Evolutionary conservation across 2,329 filamentous ascomycete genomes (phyloP).

Genomic region (Xylariaceae sp.): DNA sequence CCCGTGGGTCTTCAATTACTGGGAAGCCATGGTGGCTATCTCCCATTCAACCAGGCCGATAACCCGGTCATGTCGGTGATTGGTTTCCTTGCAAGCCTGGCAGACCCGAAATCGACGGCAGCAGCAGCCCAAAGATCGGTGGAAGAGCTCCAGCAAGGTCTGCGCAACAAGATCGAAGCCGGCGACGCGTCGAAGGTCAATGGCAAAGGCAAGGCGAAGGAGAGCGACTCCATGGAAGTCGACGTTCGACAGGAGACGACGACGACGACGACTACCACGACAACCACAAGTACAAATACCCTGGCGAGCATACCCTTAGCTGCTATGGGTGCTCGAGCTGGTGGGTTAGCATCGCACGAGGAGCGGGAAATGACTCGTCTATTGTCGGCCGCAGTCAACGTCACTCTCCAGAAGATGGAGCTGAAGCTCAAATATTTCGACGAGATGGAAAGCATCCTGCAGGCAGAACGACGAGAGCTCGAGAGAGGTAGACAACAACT

Average conservation of each 20-base stretch:
- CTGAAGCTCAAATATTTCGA: slow-evolving; percentile 93
- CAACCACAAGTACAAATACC: slow-evolving; percentile 38
- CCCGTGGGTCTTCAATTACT: slow-evolving; percentile 57
- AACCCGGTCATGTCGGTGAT: slow-evolving; percentile 97
- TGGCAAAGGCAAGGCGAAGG: slow-evolving; percentile 53
- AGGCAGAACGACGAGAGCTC: slow-evolving; percentile 85
- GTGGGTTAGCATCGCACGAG: slow-evolving; percentile 87
- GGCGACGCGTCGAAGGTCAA: slow-evolving; percentile 39
- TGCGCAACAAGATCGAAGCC: slow-evolving; percentile 70
- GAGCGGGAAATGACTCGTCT: slow-evolving; percentile 94
- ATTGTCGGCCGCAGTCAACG: slow-evolving; percentile 84
- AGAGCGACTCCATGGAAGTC: slow-evolving; percentile 55
- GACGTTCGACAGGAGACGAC: slow-evolving; percentile 45
- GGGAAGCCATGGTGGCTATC: slow-evolving; percentile 65
- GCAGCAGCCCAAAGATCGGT: slow-evolving; percentile 85
- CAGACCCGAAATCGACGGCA: slow-evolving; percentile 82
- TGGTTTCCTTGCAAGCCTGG: slow-evolving; percentile 83
- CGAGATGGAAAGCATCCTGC: slow-evolving; percentile 87
- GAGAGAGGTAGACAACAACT: slow-evolving; percentile 88
- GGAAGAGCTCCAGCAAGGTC: slow-evolving; percentile 71
- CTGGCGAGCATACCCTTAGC: slow-evolving; percentile 77
- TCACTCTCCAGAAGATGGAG: slow-evolving; percentile 92
- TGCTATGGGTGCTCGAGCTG: slow-evolving; percentile 75
- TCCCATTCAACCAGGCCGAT: slow-evolving; percentile 87
- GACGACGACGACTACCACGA: slow-evolving; percentile 40